Percentiles rank a stretch among this genome's conserved stretches.
Evolutionary conservation across 306 rosid genomes (phyloP).

Genomic region (Cucumis sativus): DNA sequence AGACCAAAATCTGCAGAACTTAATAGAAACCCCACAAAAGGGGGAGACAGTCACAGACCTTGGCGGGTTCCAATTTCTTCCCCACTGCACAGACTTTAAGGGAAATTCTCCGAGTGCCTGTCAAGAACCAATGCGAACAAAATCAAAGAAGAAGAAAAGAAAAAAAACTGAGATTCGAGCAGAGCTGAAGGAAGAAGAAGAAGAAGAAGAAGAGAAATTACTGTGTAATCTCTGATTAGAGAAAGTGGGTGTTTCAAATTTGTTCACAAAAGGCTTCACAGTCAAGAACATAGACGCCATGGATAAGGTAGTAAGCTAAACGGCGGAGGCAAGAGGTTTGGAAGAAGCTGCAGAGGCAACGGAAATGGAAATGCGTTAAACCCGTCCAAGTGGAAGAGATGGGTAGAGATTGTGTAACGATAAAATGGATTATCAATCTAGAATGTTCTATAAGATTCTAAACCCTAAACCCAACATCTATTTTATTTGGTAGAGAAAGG

Average conservation of each 20-base stretch:
- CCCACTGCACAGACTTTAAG: conserved; percentile 42
- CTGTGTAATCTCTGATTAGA: conserved; percentile 32
- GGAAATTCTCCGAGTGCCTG: conserved; percentile 45
- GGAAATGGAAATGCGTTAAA: not conserved
- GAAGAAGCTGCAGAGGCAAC: not conserved
- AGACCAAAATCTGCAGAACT: not conserved
- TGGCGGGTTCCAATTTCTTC: conserved; percentile 60
- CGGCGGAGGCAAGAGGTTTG: not conserved
- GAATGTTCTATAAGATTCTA: not conserved
- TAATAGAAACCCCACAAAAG: not conserved
- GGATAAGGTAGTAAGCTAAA: conserved; percentile 14
- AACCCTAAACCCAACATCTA: not conserved
- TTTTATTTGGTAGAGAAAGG: not conserved
- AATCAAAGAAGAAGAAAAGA: not conserved
- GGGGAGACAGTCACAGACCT: conserved; percentile 19
- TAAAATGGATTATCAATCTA: not conserved
- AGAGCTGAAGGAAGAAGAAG: not conserved
- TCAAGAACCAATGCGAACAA: conserved; percentile 7
- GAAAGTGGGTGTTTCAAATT: conserved; percentile 22
- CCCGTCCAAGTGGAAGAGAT: not conserved
- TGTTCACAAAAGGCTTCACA: conserved; percentile 32
- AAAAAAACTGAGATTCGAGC: not conserved
- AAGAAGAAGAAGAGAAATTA: not conserved
- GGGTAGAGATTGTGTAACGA: not conserved
- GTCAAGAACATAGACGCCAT: conserved; percentile 72